These are phyloP conservation scores for Verticillium zaregamsianum DNA, from an alignment of 2,329 filamentous ascomycete genomes.

Conservation along the genomic window DNA sequence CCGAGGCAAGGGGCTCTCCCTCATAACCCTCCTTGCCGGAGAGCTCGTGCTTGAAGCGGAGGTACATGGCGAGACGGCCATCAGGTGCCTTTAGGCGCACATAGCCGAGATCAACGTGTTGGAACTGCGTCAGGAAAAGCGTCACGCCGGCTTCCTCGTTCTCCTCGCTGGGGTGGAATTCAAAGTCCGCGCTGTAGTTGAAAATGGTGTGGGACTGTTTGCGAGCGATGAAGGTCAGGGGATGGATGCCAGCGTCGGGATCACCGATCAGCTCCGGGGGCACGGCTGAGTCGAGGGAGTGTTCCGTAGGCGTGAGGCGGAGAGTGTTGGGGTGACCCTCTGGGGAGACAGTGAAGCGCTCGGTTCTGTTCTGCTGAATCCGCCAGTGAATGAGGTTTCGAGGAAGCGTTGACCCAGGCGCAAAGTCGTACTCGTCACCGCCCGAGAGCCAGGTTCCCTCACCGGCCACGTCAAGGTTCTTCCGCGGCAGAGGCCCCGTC, in stretches of 20 bases:
- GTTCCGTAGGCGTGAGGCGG: constrained; percentile 39
- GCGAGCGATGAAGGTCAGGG: constrained; percentile 43
- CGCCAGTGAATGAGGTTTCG: constrained; percentile 54
- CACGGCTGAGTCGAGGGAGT: constrained; percentile 35
- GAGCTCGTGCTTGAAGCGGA: not conserved
- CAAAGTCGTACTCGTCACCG: constrained; percentile 42
- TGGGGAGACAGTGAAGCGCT: constrained; percentile 41
- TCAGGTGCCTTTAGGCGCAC: constrained; percentile 12
- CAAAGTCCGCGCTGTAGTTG: constrained; percentile 41
- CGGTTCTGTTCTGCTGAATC: constrained; percentile 33
- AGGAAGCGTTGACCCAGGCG: constrained; percentile 37
- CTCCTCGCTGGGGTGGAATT: constrained; percentile 29
- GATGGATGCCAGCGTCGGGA: constrained; percentile 13
- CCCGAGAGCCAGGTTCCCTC: constrained; percentile 35
- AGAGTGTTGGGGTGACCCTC: constrained; percentile 37
- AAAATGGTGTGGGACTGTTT: constrained; percentile 54
- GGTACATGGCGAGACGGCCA: constrained; percentile 1
- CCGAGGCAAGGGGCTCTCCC: not conserved
- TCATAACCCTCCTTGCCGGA: not conserved
- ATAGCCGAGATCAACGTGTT: constrained; percentile 45
- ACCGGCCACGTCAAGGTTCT: constrained; percentile 21
- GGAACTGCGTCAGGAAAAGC: constrained; percentile 48
- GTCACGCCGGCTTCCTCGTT: constrained; percentile 50
- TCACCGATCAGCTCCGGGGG: not conserved
- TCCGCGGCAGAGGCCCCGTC: constrained; percentile 32